Base-by-base conservation (phyloP, 208 protist species). In the Leishmania major region DNA sequence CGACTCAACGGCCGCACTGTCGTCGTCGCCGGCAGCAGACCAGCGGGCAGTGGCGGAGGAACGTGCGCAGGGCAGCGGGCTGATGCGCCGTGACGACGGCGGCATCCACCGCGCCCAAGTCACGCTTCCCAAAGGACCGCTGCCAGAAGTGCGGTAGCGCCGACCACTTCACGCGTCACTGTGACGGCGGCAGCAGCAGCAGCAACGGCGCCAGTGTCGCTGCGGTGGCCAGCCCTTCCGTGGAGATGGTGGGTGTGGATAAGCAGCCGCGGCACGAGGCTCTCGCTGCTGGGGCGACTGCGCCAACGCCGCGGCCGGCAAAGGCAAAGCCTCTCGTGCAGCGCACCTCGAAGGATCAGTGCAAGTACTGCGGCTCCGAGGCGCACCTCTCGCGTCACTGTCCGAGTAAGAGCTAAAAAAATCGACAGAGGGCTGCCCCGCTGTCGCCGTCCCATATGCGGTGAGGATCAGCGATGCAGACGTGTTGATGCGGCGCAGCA, bases 321-420 rank as follows among this genome's bases (percentile, higher is more conserved):
- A 60, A 31, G 72, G 22, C 40, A 11, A 64, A n/a, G 28, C 62
- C 72, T 25, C 17, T 66, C 17, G 43, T 90, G 17, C 80, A 88
- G n/a, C 83, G 87, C 47, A 92, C 85, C n/a, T 89, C 88, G 28
- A 93, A 94, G 81, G 93, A 96, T 78, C 89, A 93, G 76, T 96
- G 93, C 79, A 94, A 94, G 78, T 75, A 85, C 84, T 96, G 93
- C 82, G 93, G 93, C 78, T 90, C 86, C 35, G 90, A 90, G 37
- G 82, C 77, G 49, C 93, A 96, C 69, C 83, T 96, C 7, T 96
- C 93, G 6, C 87, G 93, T 22, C 93, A 96, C 79, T 96, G 93
- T 47, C 93, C 93, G 1, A 87, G 75, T 37, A 94, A 92, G 85
- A 91, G 84, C 45, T 57, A 43, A n/a, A 45, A 37, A 40, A 40